Conservation (phyloP, 352 stramenopile species). For the Phytophthora cactorum region DNA sequence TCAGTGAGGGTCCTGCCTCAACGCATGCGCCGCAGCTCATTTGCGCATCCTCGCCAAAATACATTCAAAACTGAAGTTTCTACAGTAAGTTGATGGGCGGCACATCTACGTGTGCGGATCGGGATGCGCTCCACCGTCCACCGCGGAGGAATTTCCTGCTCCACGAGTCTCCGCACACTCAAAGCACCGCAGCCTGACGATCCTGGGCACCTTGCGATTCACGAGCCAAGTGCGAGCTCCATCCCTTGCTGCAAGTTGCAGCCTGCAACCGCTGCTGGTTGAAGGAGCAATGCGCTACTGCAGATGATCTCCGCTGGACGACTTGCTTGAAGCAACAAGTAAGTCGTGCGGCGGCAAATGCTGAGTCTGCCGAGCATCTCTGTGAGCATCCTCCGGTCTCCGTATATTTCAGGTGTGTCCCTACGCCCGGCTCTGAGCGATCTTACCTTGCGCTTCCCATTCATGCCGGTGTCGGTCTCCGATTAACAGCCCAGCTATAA, state of each 20-base stretch:
- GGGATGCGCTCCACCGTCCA: constrained; percentile 4
- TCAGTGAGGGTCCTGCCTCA: neutral
- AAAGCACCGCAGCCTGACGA: neutral
- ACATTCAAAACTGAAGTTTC: no score
- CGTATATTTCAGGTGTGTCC: constrained; percentile 12
- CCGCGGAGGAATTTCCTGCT: no score
- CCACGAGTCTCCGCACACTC: neutral
- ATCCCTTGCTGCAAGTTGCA: neutral
- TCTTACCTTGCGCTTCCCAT: constrained; percentile 19
- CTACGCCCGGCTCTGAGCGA: constrained; percentile 18
- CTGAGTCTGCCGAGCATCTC: constrained; percentile 17
- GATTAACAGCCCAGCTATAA: neutral
- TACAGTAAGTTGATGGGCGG: no score
- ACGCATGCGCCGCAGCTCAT: neutral
- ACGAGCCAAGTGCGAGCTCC: neutral
- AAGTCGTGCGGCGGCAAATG: neutral
- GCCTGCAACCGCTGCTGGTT: no score
- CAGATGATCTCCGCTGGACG: no score
- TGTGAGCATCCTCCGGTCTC: constrained; percentile 4
- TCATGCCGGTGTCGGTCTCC: constrained; percentile 18
- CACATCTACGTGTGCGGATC: neutral
- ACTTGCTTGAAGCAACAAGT: no score
- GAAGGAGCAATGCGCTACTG: no score
- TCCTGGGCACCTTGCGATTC: neutral
- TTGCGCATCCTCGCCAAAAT: no score